phyloP scores from a whole-genome alignment of 495 filamentous ascomycete species.

The Daldinia vernicosa region DNA sequence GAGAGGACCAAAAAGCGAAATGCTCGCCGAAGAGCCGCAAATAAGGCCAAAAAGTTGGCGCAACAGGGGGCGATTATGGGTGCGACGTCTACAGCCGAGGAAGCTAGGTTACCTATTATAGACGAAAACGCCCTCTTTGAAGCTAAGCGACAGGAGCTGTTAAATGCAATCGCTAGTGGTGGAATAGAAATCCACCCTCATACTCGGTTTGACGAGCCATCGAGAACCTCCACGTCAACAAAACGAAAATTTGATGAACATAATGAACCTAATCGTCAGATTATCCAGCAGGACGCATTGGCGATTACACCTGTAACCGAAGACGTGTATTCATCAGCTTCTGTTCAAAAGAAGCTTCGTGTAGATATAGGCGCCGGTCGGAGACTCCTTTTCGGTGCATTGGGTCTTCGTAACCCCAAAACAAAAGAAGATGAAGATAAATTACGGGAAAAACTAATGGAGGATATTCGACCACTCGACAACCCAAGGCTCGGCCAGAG shows the following conservation, averaged over 20 bases:
- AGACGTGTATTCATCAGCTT: constrained; percentile 29
- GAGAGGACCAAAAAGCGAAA: constrained; percentile 54
- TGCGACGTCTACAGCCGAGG: neutral
- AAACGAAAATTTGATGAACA: constrained; percentile 32
- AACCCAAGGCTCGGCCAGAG: constrained; percentile 33
- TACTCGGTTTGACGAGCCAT: constrained; percentile 6
- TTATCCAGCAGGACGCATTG: neutral
- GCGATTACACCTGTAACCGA: constrained; percentile 23
- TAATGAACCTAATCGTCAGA: neutral
- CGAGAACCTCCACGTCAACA: neutral
- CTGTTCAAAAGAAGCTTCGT: constrained; percentile 56
- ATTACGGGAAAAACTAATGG: constrained; percentile 65
- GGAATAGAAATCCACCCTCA: constrained; percentile 44
- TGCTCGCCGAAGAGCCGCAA: constrained; percentile 49
- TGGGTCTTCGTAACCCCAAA: constrained; percentile 74
- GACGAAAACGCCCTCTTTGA: constrained; percentile 42
- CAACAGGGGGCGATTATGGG: constrained; percentile 3
- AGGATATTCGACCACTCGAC: constrained; percentile 45
- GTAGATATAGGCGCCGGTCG: constrained; percentile 72
- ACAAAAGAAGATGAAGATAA: constrained; percentile 72
- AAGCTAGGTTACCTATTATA: neutral
- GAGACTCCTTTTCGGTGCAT: constrained; percentile 74
- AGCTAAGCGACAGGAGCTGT: constrained; percentile 41
- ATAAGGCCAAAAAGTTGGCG: constrained; percentile 37
- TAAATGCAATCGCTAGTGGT: constrained; percentile 39